Base-by-base conservation (phyloP, 768 basidiomycete species). In the Gelatoporia subvermispora region DNA sequence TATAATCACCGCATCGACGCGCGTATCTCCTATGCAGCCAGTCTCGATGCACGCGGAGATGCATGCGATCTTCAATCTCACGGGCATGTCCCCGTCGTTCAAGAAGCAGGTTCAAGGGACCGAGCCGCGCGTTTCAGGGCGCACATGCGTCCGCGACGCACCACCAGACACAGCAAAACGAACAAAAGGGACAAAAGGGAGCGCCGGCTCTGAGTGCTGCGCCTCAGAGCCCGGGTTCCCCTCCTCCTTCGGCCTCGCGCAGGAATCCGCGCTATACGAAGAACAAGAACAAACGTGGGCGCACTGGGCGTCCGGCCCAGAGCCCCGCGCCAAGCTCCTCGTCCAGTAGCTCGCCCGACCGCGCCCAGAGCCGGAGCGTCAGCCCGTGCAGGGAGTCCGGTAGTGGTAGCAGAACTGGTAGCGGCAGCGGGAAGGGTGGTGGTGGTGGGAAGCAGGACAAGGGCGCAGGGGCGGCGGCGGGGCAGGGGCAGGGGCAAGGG, bases 31-130 rank as follows among this genome's bases (percentile, higher is more conserved):
- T 3, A 10, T 21, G 17, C 42, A 64, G 62, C 67, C 67, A 22
- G 64, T 70, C n/a, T 71, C 70, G n/a, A 73, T 81, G 77, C 77
- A 81, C 54, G 78, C 79, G 2, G 77, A 79, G 65, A 81, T 80
- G 80, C 74, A 80, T 53, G 74, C 73, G 23, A 81, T 80, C 49
- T 76, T 74, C 63, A 78, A 65, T 53, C 57, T 74, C 47, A 76
- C 74, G 44, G 66, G 74, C 66, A 68, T 67, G 70, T 70, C 73
- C 38, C 76, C 76, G 42, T 71, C 75, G 51, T 74, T 72, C 67
- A 76, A 74, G 69, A 72, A 68, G 65, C 78, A 77, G 65, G 70
- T 76, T 75, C 69, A 74, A 76, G 67, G 59, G 53, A 56, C 58
- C 57, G 65, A 60, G 50, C 61, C 58, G 54, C 61, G 58, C 35